phyloP scores from a whole-genome alignment of 257 asterid genomes.

The Nicotiana attenuata region DNA sequence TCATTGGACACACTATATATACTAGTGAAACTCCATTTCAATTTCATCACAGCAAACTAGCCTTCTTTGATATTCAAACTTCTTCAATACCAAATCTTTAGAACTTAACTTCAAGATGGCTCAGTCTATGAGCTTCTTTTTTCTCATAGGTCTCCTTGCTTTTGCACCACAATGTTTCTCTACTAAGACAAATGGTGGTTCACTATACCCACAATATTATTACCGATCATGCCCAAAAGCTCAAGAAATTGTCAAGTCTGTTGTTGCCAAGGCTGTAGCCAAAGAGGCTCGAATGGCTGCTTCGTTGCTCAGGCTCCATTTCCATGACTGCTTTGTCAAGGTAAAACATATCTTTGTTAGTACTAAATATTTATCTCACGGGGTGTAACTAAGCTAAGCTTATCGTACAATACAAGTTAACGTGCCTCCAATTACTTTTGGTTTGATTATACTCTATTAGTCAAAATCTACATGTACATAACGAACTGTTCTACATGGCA shows the following conservation, averaged over 20 bases:
- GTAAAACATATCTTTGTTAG: conserved; percentile 20
- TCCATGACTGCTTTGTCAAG: conserved; percentile 96
- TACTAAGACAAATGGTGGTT: conserved; percentile 35
- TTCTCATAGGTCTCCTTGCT: conserved; percentile 33
- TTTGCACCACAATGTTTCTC: conserved; percentile 54
- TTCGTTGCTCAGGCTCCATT: conserved; percentile 78
- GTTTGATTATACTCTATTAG: neutral
- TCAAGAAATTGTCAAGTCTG: conserved; percentile 49
- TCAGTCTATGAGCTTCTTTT: conserved; percentile 32
- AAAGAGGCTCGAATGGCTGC: conserved; percentile 94
- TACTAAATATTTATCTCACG: neutral
- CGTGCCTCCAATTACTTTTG: neutral
- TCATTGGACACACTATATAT: conserved; percentile 26
- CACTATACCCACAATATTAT: conserved; percentile 75
- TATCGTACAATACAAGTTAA: neutral
- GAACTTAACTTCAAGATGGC: conserved; percentile 29
- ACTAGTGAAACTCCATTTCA: conserved; percentile 20
- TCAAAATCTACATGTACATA: neutral
- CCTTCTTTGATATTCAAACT: neutral
- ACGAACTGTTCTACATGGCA: neutral
- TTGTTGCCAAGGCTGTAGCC: conserved; percentile 75
- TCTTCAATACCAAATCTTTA: neutral
- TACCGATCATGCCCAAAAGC: conserved; percentile 73
- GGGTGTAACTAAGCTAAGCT: neutral
- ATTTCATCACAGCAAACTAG: conserved; percentile 28